Percentiles rank a stretch among this genome's conserved stretches.
These are phyloP conservation scores for slime mould (Dictyostelium discoideum) DNA, from an alignment of 78 protist genomes.

Conservation along the genomic window dicty_2.7 NC_007088.5:5114001-5114500, in stretches of 20 bases:
- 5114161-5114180: slow-evolving; percentile 10
- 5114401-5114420: background rate
- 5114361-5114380: background rate
- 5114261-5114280: slow-evolving; percentile 29
- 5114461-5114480: background rate
- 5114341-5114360: slow-evolving; percentile 59
- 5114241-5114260: slow-evolving; percentile 7
- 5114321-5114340: slow-evolving; percentile 12
- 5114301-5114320: slow-evolving; percentile 39
- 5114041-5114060: slow-evolving; percentile 49
- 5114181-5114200: slow-evolving; percentile 26
- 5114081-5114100: slow-evolving; percentile 62
- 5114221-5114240: slow-evolving; percentile 43
- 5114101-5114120: slow-evolving; percentile 64
- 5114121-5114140: background rate
- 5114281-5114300: slow-evolving; percentile 37
- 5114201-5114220: slow-evolving; percentile 23
- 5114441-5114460: background rate
- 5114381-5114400: background rate
- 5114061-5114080: slow-evolving; percentile 26
- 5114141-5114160: slow-evolving; percentile 13
- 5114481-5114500: background rate
- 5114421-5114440: background rate
- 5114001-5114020: slow-evolving; percentile 25
- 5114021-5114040: slow-evolving; percentile 54